Evolutionary conservation across 108 stramenopile species (phyloP), one percentile per base, ranked within the genome.

Genomic region (Conticribra weissflogii): DNA sequence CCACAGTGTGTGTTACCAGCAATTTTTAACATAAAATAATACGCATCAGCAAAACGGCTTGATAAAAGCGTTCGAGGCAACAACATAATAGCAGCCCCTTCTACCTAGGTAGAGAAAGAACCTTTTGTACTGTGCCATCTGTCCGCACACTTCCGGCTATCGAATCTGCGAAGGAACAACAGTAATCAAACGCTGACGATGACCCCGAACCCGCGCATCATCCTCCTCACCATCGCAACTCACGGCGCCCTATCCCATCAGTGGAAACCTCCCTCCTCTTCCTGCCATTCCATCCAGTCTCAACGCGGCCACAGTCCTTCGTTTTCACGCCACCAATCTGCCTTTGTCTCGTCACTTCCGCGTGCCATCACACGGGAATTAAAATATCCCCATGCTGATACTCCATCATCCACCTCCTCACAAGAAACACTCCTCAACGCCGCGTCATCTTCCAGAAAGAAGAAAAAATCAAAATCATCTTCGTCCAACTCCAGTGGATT

Each of bases 401-500:
- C 36, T 9, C 8, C 36, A 41, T 9, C 36, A 41, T 41, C 36
- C 5, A 9, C 36, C 8, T 12, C 36, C 5, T 41, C 36, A 5
- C 36, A 41, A 41, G 12, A 41, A 41, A 41, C 36, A 5, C 5
- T 41, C 50, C 18, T 51, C 12, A 9, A 51, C 50, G 50, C 56
- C 62, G 18, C 62, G n/a, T n/a, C n/a, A n/a, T n/a, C n/a, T 18
- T 0, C 62, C 47, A 63, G 48, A 50, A 24, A n/a, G 22, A 63
- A 63, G 14, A 63, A 63, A 3, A 63, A 0, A 5, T 0, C 9
- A 25, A 63, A 63, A 29, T 30, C 25, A 21, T 63, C 62, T n/a
- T n/a, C n/a, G 48, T 33, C 56, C 56, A 57, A 57, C 16, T 18
- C 12, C 50, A 51, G 36, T 5, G 72, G 72, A 36, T 73, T 73